Base-by-base conservation (phyloP, 1,284 basidiomycete genomes). In the Apiotrichum montevideense region DNA sequence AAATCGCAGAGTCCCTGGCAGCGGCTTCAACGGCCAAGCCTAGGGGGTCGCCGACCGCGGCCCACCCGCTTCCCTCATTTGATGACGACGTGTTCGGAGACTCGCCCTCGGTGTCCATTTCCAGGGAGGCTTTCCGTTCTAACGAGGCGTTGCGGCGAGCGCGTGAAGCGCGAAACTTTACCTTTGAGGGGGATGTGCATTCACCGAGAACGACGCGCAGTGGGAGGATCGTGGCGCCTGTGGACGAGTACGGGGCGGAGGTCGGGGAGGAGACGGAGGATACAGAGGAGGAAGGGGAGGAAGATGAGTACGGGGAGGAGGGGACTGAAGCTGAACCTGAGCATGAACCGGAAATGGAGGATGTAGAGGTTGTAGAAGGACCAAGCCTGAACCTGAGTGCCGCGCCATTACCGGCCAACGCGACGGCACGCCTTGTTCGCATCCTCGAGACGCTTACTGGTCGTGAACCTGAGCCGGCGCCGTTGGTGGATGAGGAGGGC, bases 161-260 rank as follows among this genome's bases (percentile, higher is more conserved):
- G 52, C 64, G 71, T 41, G 73, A 76, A 60, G 75, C 75, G 35
- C 63, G 75, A 15, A 76, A 76, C 54, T 77, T 75, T 54, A 62
- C 63, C 4, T 76, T 67, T 58, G 64, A 70, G 47, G 74, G 74
- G 5, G 72, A 74, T 52, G 69, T 63, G 5, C 59, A 64, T 52
- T 72, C 73, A n/a, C 72, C 72, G 13, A 67, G 67, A 32, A 57
- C 66, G 50, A 70, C 71, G 35, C 52, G 75, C 42, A 74, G 72
- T 46, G 75, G 75, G 29, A 63, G 65, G 41, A 63, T 72, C 2
- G 61, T 75, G 5, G 58, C 56, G 34, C 51, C 50, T 6, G 60
- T 58, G 10, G 64, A 67, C 46, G 63, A 65, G 54, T 66, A 68
- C 41, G 71, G 66, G 6, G 41, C 21, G 29, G 37, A 21, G 21